Base-by-base conservation (phyloP, 2,329 filamentous ascomycete species). In the Aureobasidium sp. region DNA sequence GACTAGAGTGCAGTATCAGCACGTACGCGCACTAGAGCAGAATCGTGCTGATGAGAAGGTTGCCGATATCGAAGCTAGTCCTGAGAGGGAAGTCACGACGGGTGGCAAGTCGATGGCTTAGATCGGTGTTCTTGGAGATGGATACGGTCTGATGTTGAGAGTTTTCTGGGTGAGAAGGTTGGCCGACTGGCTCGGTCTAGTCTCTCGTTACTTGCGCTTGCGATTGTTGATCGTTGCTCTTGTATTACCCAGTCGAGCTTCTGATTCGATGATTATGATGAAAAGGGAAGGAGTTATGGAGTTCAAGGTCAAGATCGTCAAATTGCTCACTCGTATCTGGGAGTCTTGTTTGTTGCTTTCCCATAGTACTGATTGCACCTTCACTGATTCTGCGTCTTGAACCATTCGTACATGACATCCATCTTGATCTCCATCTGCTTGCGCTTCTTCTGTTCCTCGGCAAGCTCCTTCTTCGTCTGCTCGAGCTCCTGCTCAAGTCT, bases 1-100 rank as follows among this genome's bases (percentile, higher is more conserved):
- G 72, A 77, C 73, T 8, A 67, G 62, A 51, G 67, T 66, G 61
- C 64, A 65, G 41, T 67, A 65, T 55, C 64, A 53, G 9, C 61
- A 52, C 2, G 59, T 61, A 6, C 61, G 57, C 5, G 52, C 64
- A 5, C 61, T 70, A 63, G 69, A 70, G 64, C 62, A 64, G 25
- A 60, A 60, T 22, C 64, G 65, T 15, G 64, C 62, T 14, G 47
- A 65, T 62, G 66, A 65, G 62, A 67, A 69, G 57, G 62, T 57
- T 20, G 31, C 64, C 1, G 62, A 62, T 34, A 49, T 63, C 20
- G 65, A 66, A 15, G 59, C 56, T 29, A 63, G 59, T 37, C 64
- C 65, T 5, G 65, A 64, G 55, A 58, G 64, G 9, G 17, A 34
- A 34, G 11, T 9, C 7, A 34, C n/a, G 15, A 34, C 29, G 17